These are phyloP conservation scores for Papilionanthe hybrid DNA, from an alignment of 116 monocot genomes.

Conservation along the genomic window DNA sequence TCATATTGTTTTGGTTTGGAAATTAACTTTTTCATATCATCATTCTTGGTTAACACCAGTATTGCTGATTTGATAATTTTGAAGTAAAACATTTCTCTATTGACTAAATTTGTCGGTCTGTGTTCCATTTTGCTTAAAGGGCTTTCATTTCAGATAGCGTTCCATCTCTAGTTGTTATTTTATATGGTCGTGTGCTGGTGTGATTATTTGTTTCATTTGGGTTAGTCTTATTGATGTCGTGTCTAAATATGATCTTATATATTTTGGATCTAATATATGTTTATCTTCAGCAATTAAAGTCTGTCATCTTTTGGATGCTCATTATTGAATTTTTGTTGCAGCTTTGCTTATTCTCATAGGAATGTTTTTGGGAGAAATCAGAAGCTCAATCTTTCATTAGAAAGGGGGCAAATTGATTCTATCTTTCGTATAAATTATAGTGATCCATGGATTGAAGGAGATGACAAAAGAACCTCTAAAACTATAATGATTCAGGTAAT, in stretches of 20 bases:
- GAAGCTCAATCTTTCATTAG: constrained; percentile 92
- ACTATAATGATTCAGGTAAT: constrained; percentile 86
- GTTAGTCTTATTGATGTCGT: neutral
- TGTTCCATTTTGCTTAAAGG: neutral
- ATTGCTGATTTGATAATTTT: neutral
- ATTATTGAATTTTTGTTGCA: constrained; percentile 38
- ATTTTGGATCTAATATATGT: neutral
- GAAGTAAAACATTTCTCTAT: neutral
- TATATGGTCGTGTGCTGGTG: neutral
- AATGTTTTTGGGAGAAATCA: constrained; percentile 98
- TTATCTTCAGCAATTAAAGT: neutral
- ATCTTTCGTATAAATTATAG: constrained; percentile 94
- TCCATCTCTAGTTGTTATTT: neutral
- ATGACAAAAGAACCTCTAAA: constrained; percentile 94
- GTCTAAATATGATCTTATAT: neutral
- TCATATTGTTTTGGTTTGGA: neutral
- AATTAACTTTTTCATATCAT: neutral
- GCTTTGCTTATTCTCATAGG: constrained; percentile 98
- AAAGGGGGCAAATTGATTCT: constrained; percentile 96
- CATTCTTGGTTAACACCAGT: neutral
- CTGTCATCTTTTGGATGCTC: constrained; percentile 3
- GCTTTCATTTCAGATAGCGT: neutral
- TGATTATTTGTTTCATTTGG: neutral
- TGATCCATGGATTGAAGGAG: constrained; percentile 98
- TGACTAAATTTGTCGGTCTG: neutral